phyloP scores from a whole-genome alignment of 2,329 filamentous ascomycete species.

The Monascus ruber region DNA sequence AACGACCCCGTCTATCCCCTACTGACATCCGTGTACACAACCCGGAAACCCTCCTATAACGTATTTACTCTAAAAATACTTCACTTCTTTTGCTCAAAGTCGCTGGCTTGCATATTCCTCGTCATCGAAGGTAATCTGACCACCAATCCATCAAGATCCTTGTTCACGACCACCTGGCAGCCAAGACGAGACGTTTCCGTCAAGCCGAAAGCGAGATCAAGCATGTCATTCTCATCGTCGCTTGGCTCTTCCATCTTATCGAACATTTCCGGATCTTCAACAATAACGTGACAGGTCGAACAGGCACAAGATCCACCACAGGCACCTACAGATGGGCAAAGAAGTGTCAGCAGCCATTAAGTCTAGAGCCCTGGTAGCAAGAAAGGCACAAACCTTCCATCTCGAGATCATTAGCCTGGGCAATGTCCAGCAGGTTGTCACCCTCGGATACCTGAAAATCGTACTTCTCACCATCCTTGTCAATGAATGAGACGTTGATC shows the following conservation, averaged over 20 bases:
- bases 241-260: conserved; percentile 68
- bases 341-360: neutral
- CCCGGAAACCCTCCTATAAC: too few species aligned
- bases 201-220: conserved; percentile 79
- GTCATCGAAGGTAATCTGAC: conserved; percentile 89
- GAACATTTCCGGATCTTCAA: conserved; percentile 60
- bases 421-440: conserved; percentile 90
- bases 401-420: conserved; percentile 86
- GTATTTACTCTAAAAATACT: neutral
- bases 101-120: conserved; percentile 86
- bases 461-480: conserved; percentile 70
- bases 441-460: conserved; percentile 72
- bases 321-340: conserved; percentile 44
- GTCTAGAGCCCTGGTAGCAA: neutral
- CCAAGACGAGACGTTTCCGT: conserved; percentile 77
- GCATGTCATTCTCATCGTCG: conserved; percentile 79
- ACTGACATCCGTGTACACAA: neutral
- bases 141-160: conserved; percentile 74
- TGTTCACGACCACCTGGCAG: conserved; percentile 85
- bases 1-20: neutral
- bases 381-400: conserved; percentile 65
- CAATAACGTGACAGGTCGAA: conserved; percentile 85
- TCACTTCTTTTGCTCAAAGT: conserved; percentile 52
- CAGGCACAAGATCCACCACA: conserved; percentile 91
- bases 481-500: conserved; percentile 80